Conservation (phyloP, 2,329 filamentous ascomycete species). For the Daldinia sp. region DNA sequence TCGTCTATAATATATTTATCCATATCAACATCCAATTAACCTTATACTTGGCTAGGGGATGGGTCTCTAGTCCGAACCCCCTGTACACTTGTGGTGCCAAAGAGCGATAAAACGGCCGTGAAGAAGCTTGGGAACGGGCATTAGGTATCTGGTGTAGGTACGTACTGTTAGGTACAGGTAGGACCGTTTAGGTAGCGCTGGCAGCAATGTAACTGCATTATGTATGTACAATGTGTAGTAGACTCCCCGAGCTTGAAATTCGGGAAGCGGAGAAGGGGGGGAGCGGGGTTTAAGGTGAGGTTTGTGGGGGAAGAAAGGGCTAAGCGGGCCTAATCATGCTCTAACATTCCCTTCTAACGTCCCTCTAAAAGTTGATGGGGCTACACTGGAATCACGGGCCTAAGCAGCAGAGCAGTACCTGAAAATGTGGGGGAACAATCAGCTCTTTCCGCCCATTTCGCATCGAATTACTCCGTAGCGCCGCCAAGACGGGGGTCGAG, state of each 20-base stretch:
- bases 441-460: conserved; percentile 32
- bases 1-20: conserved; percentile 44
- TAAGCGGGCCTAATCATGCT: conserved; percentile 19
- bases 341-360: not conserved
- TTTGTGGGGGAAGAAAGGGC: conserved; percentile 30
- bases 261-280: conserved; percentile 1
- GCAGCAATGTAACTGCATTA: too few relatives aligned
- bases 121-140: not conserved
- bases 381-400: conserved; percentile 38
- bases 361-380: not conserved
- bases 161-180: not conserved
- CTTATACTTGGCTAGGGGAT: conserved; percentile 32
- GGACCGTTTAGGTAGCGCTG: too few relatives aligned
- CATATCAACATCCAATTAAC: conserved; percentile 47
- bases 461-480: conserved; percentile 34
- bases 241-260: not conserved
- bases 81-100: conserved; percentile 26
- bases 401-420: conserved; percentile 12
- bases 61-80: conserved; percentile 22
- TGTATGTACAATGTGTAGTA: too few relatives aligned
- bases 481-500: conserved; percentile 40
- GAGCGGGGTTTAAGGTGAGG: conserved; percentile 8
- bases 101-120: conserved; percentile 4
- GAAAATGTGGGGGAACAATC: conserved; percentile 33
- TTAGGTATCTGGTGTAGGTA: conserved; percentile 6